Percentiles rank a stretch among this genome's conserved stretches.
phyloP scores from a whole-genome alignment of 305 asterid species.

The Caryopteris hybrid region DNA sequence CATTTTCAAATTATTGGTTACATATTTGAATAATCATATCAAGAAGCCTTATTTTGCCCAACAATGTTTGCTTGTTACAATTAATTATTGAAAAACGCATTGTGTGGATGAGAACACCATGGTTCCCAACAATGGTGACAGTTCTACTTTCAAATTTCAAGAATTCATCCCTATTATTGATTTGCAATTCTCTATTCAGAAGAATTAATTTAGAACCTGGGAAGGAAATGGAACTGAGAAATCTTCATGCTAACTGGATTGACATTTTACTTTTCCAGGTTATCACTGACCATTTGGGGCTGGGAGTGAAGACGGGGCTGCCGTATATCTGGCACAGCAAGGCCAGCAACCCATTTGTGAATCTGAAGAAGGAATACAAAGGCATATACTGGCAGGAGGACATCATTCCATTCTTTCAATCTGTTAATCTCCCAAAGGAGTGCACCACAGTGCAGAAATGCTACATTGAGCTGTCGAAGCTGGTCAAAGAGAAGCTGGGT shows the following conservation, averaged over 20 bases:
- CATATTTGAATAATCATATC: not conserved
- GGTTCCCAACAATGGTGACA: not conserved
- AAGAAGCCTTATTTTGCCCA: not conserved
- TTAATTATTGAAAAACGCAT: not conserved
- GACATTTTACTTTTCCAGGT: constrained; percentile 25
- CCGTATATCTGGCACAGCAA: constrained; percentile 69
- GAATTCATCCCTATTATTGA: not conserved
- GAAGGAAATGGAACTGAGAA: not conserved
- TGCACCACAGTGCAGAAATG: constrained; percentile 48
- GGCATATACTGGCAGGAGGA: constrained; percentile 66
- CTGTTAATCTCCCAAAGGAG: constrained; percentile 32
- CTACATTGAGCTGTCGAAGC: constrained; percentile 54
- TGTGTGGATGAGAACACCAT: not conserved
- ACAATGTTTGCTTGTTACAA: not conserved
- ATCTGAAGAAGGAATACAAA: constrained; percentile 56
- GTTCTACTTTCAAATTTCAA: not conserved
- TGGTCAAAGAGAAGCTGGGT: constrained; percentile 45
- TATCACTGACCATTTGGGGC: constrained; percentile 48
- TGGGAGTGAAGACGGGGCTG: constrained; percentile 57
- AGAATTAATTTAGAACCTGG: too few species aligned
- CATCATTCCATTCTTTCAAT: constrained; percentile 57
- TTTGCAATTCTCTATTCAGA: not conserved
- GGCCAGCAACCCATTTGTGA: constrained; percentile 60
- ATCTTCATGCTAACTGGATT: not conserved
- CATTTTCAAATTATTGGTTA: not conserved